These are phyloP conservation scores for Skeletonema marinoi DNA, from an alignment of 108 stramenopile genomes.

Conservation along the genomic window DNA sequence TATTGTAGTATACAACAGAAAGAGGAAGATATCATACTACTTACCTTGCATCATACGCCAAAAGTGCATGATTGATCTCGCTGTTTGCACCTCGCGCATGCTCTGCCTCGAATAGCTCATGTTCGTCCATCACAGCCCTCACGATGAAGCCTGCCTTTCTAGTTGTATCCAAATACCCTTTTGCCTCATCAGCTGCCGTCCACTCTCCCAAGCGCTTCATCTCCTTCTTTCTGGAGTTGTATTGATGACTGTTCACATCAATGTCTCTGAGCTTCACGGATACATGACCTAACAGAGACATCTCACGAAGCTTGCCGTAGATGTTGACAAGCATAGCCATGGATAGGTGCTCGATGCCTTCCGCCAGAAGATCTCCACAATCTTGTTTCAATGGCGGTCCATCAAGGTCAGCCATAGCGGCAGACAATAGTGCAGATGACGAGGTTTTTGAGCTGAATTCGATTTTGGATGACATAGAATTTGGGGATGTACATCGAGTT, in stretches of 20 bases:
- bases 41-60: constrained; percentile 12
- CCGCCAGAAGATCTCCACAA: constrained; percentile 10
- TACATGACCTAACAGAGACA: constrained; percentile 9
- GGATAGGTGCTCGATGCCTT: constrained; percentile 7
- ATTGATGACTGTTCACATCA: constrained; percentile 14
- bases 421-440: too few species aligned
- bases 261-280: constrained; percentile 11
- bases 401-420: background rate
- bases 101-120: constrained; percentile 5
- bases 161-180: constrained; percentile 1
- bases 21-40: too few species aligned
- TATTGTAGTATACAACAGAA: too few species aligned
- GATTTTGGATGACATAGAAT: too few species aligned
- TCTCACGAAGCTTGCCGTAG: constrained; percentile 10
- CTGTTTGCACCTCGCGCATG: background rate
- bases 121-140: constrained; percentile 10
- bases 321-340: constrained; percentile 11
- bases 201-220: constrained; percentile 3
- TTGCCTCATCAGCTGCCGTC: background rate
- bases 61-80: background rate
- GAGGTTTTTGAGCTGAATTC: too few species aligned
- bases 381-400: background rate
- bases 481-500: background rate
- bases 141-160: constrained; percentile 8
- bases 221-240: constrained; percentile 3